Base-by-base conservation (phyloP, 148 eudicot species). In the Simmondsia chinensis region DNA sequence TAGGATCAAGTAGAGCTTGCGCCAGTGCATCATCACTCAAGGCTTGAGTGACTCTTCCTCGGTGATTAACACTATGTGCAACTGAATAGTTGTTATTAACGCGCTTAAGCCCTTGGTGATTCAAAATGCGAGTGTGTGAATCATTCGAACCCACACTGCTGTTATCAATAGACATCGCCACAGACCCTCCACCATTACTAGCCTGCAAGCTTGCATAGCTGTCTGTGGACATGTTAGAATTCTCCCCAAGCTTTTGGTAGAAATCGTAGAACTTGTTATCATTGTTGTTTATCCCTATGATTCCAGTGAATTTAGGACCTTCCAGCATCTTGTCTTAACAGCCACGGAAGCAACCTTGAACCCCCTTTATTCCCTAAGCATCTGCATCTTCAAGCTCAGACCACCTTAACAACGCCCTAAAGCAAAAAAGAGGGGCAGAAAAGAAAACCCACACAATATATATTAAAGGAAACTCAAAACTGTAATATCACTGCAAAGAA, bases 101-200 rank as follows among this genome's bases (percentile, higher is more conserved):
- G 40, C 74, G 85, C 59, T 74, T 91, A 50, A 85, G 53, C 21
- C 94, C 95, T 52, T 77, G 85, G 60, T 77, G 86, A 45, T 70
- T 71, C 68, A 91, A 60, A 37, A 91, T 76, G 10, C 79, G 95
- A 44, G 97, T 91, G 65, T 72, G 82, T 14, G 97, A 91, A 61
- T 79, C 83, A 61, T 76, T 85, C 4, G 97, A 91, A 27, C 95
- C 95, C 17, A 79, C 87, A 61, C 97, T 91, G 43, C 97, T 91
- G 61, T 79, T 83, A 64, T 77, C 97, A 35, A 85, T 57, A 5
- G 97, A 91, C 97, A 91, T 91, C 5, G 94, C 85, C 47, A 91
- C 79, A 17, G 97, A 91, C 4, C 95, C 97, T 39, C 97, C 97
- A 23, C 93, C 94, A 46, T 79, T 84, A 68, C 87, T 84, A 55